Conservation (phyloP, 2,329 filamentous ascomycete species). For the Neofusicoccum umdonicola region DNA sequence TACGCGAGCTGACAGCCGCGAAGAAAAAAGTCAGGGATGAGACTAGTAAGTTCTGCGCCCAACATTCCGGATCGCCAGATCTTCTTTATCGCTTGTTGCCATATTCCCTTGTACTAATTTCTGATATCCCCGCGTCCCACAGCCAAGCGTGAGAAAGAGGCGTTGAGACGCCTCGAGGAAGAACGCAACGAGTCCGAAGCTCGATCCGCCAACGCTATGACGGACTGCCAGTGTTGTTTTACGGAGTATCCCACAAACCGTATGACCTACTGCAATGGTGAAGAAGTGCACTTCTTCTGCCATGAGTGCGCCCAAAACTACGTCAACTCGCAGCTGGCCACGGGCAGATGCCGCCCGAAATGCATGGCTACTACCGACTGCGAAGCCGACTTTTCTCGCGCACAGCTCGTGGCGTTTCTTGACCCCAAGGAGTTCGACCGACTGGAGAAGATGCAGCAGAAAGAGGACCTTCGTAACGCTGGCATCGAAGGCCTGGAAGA, state of each 20-base stretch:
- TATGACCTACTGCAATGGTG: constrained; percentile 65
- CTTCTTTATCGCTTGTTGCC: not conserved
- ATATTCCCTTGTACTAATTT: not conserved
- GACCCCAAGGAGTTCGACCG: constrained; percentile 58
- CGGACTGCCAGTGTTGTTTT: constrained; percentile 73
- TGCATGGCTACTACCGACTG: constrained; percentile 74
- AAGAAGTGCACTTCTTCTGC: constrained; percentile 68
- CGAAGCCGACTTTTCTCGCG: constrained; percentile 56
- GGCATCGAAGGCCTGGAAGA: constrained; percentile 69
- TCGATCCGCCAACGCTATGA: constrained; percentile 44
- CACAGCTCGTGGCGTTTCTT: constrained; percentile 58
- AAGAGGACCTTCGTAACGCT: constrained; percentile 66
- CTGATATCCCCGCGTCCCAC: not conserved
- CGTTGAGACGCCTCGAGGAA: constrained; percentile 29
- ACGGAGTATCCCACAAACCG: constrained; percentile 63
- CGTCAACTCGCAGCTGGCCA: constrained; percentile 67
- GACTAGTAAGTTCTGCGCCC: constrained; percentile 20
- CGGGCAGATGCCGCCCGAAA: constrained; percentile 63
- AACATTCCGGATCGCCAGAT: not conserved
- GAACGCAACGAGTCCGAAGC: constrained; percentile 34
- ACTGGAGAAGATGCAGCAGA: constrained; percentile 69
- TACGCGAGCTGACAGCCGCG: constrained; percentile 22
- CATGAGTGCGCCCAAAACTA: constrained; percentile 61
- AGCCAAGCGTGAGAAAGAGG: constrained; percentile 30
- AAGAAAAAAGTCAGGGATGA: constrained; percentile 28